Evolutionary conservation across 192 early-diverging fungal species (phyloP).

Genomic region (Umbelopsis vinacea): DNA sequence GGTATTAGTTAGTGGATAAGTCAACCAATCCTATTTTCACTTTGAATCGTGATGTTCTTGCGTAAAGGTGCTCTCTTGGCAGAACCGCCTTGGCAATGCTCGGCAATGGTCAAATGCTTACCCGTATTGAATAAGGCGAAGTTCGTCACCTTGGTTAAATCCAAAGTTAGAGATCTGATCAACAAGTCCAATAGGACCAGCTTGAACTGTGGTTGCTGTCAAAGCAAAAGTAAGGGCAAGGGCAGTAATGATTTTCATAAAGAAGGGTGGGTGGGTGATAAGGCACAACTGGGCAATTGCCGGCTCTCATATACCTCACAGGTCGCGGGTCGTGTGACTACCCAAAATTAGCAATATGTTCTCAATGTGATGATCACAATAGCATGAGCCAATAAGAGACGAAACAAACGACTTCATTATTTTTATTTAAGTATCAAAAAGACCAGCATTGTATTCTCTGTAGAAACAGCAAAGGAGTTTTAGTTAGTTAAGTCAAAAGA

Average conservation of each 20-base stretch:
- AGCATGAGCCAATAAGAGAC: not conserved
- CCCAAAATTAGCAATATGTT: not conserved
- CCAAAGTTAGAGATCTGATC: constrained; percentile 23
- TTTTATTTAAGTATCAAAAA: not conserved
- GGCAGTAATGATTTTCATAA: constrained; percentile 33
- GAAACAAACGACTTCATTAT: not conserved
- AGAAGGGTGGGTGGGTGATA: not conserved
- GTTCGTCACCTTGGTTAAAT: constrained; percentile 24
- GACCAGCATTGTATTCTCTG: constrained; percentile 4
- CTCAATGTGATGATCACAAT: not conserved
- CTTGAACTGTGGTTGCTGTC: constrained; percentile 30
- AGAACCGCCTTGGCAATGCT: not conserved
- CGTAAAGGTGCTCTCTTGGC: too few species aligned
- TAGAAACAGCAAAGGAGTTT: too few species aligned
- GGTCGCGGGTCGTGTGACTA: constrained; percentile 5
- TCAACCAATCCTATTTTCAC: not conserved
- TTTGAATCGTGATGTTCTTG: not conserved
- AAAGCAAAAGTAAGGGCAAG: constrained; percentile 29
- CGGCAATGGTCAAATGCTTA: constrained; percentile 1
- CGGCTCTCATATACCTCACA: not conserved
- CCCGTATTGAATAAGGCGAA: constrained; percentile 58
- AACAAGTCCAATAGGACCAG: constrained; percentile 23
- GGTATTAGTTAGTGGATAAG: not conserved
- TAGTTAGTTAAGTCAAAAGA: too few species aligned
- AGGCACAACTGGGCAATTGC: not conserved